phyloP scores from a whole-genome alignment of 2,329 filamentous ascomycete species.

The Penicillium sp. region DNA sequence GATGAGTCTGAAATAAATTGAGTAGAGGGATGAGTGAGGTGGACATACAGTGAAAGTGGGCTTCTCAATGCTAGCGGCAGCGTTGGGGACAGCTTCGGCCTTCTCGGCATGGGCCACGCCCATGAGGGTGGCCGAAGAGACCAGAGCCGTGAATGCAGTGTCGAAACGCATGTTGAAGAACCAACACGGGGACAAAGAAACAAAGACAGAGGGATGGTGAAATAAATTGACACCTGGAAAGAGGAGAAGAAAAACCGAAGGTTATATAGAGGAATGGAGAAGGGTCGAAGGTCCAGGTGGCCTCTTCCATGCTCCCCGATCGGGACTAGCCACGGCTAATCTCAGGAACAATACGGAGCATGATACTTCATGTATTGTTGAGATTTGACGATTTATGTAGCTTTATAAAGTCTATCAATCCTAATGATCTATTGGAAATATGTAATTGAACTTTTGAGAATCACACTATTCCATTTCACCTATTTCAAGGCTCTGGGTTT shows the following conservation, averaged over 20 bases:
- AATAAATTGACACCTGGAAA: constrained; percentile 6
- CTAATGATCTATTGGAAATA: too few species aligned
- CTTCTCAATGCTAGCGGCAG: constrained; percentile 62
- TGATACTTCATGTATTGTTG: neutral
- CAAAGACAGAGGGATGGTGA: constrained; percentile 16
- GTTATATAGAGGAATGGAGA: constrained; percentile 30
- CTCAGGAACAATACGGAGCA: neutral
- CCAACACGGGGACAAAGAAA: constrained; percentile 22
- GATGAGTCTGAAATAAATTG: constrained; percentile 7
- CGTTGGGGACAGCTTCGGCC: constrained; percentile 59
- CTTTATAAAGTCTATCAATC: too few species aligned
- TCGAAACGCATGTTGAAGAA: constrained; percentile 75
- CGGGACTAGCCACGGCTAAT: constrained; percentile 20
- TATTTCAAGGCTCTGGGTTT: neutral
- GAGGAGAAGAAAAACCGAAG: constrained; percentile 21
- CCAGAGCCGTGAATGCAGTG: constrained; percentile 67
- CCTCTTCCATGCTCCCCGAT: constrained; percentile 39
- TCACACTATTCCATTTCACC: too few species aligned
- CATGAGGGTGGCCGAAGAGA: constrained; percentile 69
- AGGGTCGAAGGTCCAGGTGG: constrained; percentile 43
- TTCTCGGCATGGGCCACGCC: constrained; percentile 67
- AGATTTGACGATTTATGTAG: too few species aligned
- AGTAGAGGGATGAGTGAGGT: neutral
- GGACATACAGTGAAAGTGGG: constrained; percentile 83
- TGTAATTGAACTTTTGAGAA: too few species aligned